These are phyloP conservation scores for Colletotrichum liaoningense DNA, from an alignment of 2,329 filamentous ascomycete species.

Conservation along the genomic window DNA sequence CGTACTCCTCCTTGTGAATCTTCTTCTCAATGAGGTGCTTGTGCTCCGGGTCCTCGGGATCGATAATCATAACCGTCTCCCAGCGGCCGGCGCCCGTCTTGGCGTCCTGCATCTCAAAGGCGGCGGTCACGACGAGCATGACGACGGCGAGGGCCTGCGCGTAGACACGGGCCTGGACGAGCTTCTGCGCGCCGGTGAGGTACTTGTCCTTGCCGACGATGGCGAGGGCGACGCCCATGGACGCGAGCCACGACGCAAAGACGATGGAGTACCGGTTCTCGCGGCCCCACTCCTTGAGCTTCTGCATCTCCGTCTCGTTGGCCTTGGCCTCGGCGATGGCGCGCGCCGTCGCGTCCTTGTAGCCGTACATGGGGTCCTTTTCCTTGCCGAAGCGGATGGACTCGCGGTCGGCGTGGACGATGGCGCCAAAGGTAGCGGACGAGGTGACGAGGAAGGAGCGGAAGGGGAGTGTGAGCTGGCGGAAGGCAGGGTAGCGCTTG, in stretches of 20 bases:
- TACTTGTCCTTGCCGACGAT: conserved; percentile 83
- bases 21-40: conserved; percentile 87
- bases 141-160: conserved; percentile 89
- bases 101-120: conserved; percentile 83
- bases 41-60: conserved; percentile 85
- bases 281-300: conserved; percentile 77
- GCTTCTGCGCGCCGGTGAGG: conserved; percentile 82
- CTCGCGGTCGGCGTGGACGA: conserved; percentile 85
- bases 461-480: conserved; percentile 87
- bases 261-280: conserved; percentile 91
- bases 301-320: conserved; percentile 68
- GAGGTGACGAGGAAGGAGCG: conserved; percentile 91
- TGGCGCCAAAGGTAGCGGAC: conserved; percentile 84
- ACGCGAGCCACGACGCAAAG: conserved; percentile 82
- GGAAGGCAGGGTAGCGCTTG: conserved; percentile 81
- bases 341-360: conserved; percentile 72
- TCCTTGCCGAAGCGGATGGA: conserved; percentile 73
- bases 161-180: conserved; percentile 95
- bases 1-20: conserved; percentile 87
- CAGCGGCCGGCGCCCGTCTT: conserved; percentile 80
- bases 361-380: conserved; percentile 75
- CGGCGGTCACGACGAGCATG: conserved; percentile 84
- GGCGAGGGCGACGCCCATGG: conserved; percentile 79
- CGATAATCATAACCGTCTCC: conserved; percentile 85
- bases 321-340: conserved; percentile 64